A percentile compares a stretch with the other conserved stretches of the same genome.
Conservation (phyloP, 441 rosid genomes). For the Arabidopsis lyrata region DNA sequence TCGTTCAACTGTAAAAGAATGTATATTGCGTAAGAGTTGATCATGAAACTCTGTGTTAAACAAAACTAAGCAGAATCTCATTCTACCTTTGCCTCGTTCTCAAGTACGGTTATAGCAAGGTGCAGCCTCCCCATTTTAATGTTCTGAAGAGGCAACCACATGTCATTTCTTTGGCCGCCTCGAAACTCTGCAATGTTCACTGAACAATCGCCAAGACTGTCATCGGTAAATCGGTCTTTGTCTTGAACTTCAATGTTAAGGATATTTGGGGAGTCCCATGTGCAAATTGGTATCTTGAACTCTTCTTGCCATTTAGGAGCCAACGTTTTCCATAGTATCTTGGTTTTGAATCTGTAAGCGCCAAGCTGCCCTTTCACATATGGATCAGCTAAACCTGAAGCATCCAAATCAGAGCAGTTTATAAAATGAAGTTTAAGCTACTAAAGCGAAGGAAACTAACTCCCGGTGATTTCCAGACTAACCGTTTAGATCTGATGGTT, state of each 20-base stretch:
- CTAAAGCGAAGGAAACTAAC: not conserved
- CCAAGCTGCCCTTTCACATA: constrained; percentile 94
- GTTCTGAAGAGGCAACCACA: constrained; percentile 87
- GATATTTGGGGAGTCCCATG: constrained; percentile 79
- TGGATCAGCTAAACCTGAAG: constrained; percentile 92
- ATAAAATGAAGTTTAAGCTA: not conserved
- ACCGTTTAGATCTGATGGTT: constrained; percentile 91
- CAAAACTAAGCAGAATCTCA: constrained; percentile 3
- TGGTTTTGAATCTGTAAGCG: constrained; percentile 75
- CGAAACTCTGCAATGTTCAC: constrained; percentile 67
- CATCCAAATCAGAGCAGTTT: constrained; percentile 29
- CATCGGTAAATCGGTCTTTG: constrained; percentile 86
- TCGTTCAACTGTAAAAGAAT: constrained; percentile 49
- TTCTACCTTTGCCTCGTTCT: constrained; percentile 60
- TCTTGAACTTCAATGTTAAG: constrained; percentile 79
- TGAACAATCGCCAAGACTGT: constrained; percentile 78
- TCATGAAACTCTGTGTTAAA: constrained; percentile 2
- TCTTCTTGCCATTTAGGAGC: constrained; percentile 94
- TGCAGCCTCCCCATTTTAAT: constrained; percentile 85
- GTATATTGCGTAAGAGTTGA: constrained; percentile 18
- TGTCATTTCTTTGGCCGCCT: constrained; percentile 78
- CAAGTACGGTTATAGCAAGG: constrained; percentile 74
- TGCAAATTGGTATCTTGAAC: constrained; percentile 73
- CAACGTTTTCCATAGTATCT: constrained; percentile 71
- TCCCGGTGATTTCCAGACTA: constrained; percentile 32